phyloP scores from a whole-genome alignment of 1,139 yeast species.

The Zygosaccharomyces pseudobailii region DNA sequence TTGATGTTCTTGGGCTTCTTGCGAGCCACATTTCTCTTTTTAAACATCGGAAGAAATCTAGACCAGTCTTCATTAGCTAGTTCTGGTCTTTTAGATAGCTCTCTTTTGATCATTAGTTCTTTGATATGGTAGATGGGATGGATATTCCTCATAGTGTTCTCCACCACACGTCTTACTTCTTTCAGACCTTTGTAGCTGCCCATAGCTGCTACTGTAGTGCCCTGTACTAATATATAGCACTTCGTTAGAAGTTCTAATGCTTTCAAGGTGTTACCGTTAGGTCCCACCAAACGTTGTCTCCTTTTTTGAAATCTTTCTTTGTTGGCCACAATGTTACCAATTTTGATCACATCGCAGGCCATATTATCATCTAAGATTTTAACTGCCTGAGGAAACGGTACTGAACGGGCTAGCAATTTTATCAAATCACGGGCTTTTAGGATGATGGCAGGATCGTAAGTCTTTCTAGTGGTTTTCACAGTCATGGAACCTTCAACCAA shows the following conservation, averaged over 20 bases:
- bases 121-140: constrained; percentile 97
- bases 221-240: constrained; percentile 94
- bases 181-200: constrained; percentile 94
- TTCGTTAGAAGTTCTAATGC: constrained; percentile 90
- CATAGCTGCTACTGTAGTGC: constrained; percentile 96
- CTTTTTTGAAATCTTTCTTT: constrained; percentile 93
- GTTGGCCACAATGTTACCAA: constrained; percentile 81
- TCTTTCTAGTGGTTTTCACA: constrained; percentile 90
- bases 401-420: constrained; percentile 90
- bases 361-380: constrained; percentile 86
- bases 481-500: constrained; percentile 97
- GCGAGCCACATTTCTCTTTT: constrained; percentile 92
- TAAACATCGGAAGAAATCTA: constrained; percentile 92
- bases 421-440: constrained; percentile 92
- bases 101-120: constrained; percentile 96
- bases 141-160: constrained; percentile 93
- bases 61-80: constrained; percentile 96
- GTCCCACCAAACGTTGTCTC: constrained; percentile 95
- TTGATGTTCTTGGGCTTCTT: constrained; percentile 70
- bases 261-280: constrained; percentile 92
- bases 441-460: constrained; percentile 91
- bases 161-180: constrained; percentile 88
- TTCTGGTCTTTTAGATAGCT: constrained; percentile 89
- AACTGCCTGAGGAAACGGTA: constrained; percentile 94
- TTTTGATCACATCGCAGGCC: constrained; percentile 95